Percentiles rank a stretch among this genome's conserved stretches.
Evolutionary conservation across 2,329 filamentous ascomycete genomes (phyloP).

Genomic region (Diaporthe aspalathi): DNA sequence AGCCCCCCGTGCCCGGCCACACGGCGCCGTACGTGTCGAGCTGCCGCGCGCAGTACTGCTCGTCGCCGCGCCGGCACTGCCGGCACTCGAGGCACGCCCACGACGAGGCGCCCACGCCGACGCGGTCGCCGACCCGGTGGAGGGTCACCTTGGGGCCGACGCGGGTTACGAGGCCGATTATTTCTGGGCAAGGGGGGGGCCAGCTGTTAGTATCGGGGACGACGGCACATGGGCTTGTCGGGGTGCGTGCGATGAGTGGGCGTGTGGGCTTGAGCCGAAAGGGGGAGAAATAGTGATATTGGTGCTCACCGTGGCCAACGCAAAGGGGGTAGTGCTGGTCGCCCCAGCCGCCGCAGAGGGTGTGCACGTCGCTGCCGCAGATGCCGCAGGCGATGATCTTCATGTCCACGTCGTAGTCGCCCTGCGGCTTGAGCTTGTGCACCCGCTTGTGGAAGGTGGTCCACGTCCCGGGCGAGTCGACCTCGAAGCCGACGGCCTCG

Average conservation of each 20-base stretch:
- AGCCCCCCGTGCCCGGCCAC: slow-evolving; percentile 62
- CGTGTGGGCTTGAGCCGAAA: no score
- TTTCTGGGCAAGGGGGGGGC: slow-evolving; percentile 59
- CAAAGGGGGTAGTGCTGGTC: slow-evolving; percentile 71
- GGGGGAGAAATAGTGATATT: no score
- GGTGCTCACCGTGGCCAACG: slow-evolving; percentile 71
- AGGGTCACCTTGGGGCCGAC: slow-evolving; percentile 73
- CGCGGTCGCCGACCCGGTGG: slow-evolving; percentile 70
- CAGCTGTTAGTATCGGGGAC: background rate
- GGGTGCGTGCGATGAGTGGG: no score
- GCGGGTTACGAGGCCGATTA: slow-evolving; percentile 75
- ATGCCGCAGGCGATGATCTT: slow-evolving; percentile 86
- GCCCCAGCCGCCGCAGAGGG: slow-evolving; percentile 76
- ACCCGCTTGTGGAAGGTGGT: slow-evolving; percentile 76
- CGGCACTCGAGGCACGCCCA: slow-evolving; percentile 74
- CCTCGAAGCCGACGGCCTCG: slow-evolving; percentile 63
- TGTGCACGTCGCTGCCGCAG: slow-evolving; percentile 79
- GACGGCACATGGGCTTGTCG: background rate
- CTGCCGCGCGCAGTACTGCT: slow-evolving; percentile 75
- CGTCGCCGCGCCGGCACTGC: slow-evolving; percentile 73
- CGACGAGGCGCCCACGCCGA: slow-evolving; percentile 76
- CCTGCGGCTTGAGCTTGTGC: slow-evolving; percentile 87
- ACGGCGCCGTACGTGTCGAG: slow-evolving; percentile 69
- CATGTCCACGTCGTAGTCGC: slow-evolving; percentile 87
- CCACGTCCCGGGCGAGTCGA: slow-evolving; percentile 64